These are phyloP conservation scores for Eutypa lata DNA, from an alignment of 2,329 filamentous ascomycete genomes.

Conservation along the genomic window DNA sequence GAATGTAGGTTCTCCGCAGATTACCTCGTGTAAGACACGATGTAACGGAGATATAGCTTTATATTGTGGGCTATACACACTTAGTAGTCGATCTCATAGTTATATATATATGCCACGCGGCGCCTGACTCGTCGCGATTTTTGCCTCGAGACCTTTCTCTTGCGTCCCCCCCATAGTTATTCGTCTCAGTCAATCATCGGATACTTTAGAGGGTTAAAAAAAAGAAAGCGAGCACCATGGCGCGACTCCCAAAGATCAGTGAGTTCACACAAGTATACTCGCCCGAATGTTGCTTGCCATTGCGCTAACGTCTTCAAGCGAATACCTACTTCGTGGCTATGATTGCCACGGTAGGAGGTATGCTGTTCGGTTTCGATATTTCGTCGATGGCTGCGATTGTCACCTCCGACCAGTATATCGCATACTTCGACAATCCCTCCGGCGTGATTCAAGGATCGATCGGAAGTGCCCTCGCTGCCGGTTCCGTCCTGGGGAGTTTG, in stretches of 20 bases:
- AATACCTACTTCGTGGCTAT: conserved; percentile 30
- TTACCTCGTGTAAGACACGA: neutral
- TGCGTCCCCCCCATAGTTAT: neutral
- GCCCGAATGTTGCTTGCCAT: neutral
- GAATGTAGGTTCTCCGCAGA: neutral
- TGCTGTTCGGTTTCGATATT: conserved; percentile 53
- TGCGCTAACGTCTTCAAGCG: conserved; percentile 15
- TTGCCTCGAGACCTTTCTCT: neutral
- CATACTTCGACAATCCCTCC: conserved; percentile 48
- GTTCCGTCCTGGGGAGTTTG: conserved; percentile 48
- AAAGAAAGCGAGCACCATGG: conserved; percentile 20
- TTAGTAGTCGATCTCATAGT: neutral
- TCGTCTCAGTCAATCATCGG: neutral
- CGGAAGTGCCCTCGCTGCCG: conserved; percentile 48
- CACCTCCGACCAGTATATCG: conserved; percentile 46
- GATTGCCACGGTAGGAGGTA: conserved; percentile 27
- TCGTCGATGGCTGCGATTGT: conserved; percentile 58
- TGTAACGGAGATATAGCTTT: neutral
- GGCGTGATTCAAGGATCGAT: conserved; percentile 49
- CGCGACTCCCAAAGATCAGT: conserved; percentile 27
- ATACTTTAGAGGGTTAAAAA: neutral
- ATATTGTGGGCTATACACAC: neutral
- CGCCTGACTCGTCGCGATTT: neutral
- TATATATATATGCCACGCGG: neutral
- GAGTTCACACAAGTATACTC: conserved; percentile 7